phyloP scores from a whole-genome alignment of 2,329 filamentous ascomycete species.

The Xylariaceae sp. region DNA sequence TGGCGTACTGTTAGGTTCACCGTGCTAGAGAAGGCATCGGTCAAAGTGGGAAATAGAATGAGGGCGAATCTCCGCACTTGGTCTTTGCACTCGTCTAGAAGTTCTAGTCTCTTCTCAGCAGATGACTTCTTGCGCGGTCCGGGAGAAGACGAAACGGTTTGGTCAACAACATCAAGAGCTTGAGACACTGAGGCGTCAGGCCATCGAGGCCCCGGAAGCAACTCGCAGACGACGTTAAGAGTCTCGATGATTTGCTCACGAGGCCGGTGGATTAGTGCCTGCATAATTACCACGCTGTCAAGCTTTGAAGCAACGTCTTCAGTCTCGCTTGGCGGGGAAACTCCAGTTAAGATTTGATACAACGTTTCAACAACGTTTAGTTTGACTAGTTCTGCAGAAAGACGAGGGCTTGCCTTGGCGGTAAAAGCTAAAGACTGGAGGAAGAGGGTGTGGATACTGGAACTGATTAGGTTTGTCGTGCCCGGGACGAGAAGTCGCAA shows the following conservation, averaged over 20 bases:
- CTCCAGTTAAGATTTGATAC: slow-evolving; percentile 93
- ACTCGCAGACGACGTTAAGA: slow-evolving; percentile 92
- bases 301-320: slow-evolving; percentile 79
- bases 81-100: slow-evolving; percentile 74
- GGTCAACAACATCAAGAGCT: slow-evolving; percentile 36
- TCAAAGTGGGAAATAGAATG: slow-evolving; percentile 89
- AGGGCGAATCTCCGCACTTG: slow-evolving; percentile 89
- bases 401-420: slow-evolving; percentile 76
- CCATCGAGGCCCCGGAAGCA: slow-evolving; percentile 69
- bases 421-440: slow-evolving; percentile 86
- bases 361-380: slow-evolving; percentile 96
- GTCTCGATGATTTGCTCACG: slow-evolving; percentile 96
- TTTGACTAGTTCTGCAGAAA: slow-evolving; percentile 87
- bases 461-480: slow-evolving; percentile 89
- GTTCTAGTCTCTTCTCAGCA: slow-evolving; percentile 75
- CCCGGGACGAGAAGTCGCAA: slow-evolving; percentile 84
- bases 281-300: slow-evolving; percentile 97
- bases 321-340: slow-evolving; percentile 77
- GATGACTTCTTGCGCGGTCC: slow-evolving; percentile 49
- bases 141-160: slow-evolving; percentile 37
- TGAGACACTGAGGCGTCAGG: slow-evolving; percentile 39
- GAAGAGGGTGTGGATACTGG: slow-evolving; percentile 94
- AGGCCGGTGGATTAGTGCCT: slow-evolving; percentile 90
- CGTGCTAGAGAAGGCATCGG: slow-evolving; percentile 94
- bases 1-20: slow-evolving; percentile 92